Evolutionary conservation across 768 basidiomycete genomes (phyloP), one percentile per base, ranked within the genome.

Genomic region (Zangia roseola): DNA sequence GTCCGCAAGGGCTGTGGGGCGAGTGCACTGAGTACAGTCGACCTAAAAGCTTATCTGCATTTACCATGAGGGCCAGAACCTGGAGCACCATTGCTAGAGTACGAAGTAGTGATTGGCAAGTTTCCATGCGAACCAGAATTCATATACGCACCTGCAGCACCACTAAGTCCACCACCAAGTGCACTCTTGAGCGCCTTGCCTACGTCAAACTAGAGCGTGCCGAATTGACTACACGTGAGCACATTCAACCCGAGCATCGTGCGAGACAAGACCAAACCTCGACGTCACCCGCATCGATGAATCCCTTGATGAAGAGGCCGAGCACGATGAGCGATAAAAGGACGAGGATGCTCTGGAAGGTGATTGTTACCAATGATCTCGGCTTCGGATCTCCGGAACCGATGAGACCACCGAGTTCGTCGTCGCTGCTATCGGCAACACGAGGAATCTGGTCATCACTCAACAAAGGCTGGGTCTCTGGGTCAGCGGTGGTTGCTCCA

Each of bases 121-220:
- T 14, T 33, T 36, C 17, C 30, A 26, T 21, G 8, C 25, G 24
- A 19, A 13, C 9, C 21, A 37, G 16, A 4, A 36, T 6, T 14
- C 5, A 24, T 23, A 34, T 6, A 49, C 71, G 47, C 52, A 85
- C 87, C 87, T 54, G 88, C 87, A 14, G 92, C 91, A 40, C 94
- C 94, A 56, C 88, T 92, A 41, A 94, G 69, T 5, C 94, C 94
- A 20, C 95, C 94, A 8, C 95, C 94, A 0, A 90, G 75, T 4
- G 94, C 95, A 38, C 76, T 81, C 72, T 81, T 88, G 56, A 97
- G 69, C 0, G 94, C 90, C 24, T 79, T 78, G 26, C 72, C 70
- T 10, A 89, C 71, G 65, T 98, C 93, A 55, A 97, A 95, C 83
- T 95, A 64, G 12, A 25, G 41, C 13, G 30, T 10, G 19, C 34